Evolutionary conservation across 257 asterid genomes (phyloP), one percentile per base, ranked within the genome.

Genomic region (Vinca minor): DNA sequence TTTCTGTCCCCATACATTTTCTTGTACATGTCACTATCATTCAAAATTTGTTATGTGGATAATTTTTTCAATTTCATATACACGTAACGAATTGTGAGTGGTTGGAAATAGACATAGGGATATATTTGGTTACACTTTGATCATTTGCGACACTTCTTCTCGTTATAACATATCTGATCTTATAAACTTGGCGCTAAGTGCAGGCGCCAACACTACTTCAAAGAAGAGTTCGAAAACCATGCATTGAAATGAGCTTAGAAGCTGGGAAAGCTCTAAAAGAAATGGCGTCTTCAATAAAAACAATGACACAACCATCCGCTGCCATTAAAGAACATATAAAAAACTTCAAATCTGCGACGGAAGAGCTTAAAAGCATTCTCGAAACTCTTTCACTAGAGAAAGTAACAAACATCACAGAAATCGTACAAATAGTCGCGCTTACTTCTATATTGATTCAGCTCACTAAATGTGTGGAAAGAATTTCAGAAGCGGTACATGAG

Each of bases 391-490:
- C 66, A 6, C 4, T 53, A 20, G 53, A 67, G 11, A 75, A 76
- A 54, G 61, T 41, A 0, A 20, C 74, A 17, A 72, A 74, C 15
- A 70, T 83, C 2, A 64, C 69, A 38, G 80, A 83, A 28, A 67
- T 79, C 41, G 54, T 85, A 20, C 92, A 83, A 3, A 54, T 69
- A 1, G 73, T 85, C 2, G 77, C 88, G 3, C 56, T 76, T 7
- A 85, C 89, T 0, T 85, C 94, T 21, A 69, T 82, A 20, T 77
- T 87, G 2, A 67, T 79, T 48, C 85, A 87, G 71, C 71, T 83
- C 59, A 70, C 72, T 32, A 53, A 74, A 7, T 70, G 77, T 64
- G 73, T 84, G 6, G 87, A 85, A 8, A 58, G 66, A 34, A 77
- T 87, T 21, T 71, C 78, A 0, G 55, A 67, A 5, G 71, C 87